Evolutionary conservation across 495 filamentous ascomycete species (phyloP), one percentile per base, ranked within the genome.

Genomic region (Hyaloscypha variabilis): DNA sequence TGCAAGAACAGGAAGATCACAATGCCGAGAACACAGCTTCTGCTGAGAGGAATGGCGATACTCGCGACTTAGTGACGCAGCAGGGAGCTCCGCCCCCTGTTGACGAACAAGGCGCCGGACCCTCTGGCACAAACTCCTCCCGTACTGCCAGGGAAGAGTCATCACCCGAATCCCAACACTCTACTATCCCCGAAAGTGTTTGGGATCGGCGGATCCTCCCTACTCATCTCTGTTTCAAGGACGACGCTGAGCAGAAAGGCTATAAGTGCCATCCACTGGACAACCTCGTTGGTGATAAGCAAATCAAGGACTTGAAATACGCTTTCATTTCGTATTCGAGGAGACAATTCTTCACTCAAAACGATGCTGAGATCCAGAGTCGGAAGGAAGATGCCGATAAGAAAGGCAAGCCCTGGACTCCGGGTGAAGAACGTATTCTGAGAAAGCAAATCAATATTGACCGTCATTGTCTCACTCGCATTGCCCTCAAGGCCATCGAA

Each of bases 1-100:
- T 29, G 10, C 24, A 26, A 28, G 54, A 57, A 57, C 52, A 55
- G 21, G 26, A 57, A 24, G 6, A 57, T n/a, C 54, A 57, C 54
- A 31, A 29, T 25, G 4, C 17, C 25, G 29, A 25, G 54, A 19
- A 29, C 8, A 57, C 54, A 6, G 26, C 1, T 1, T 8, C 6
- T 19, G 10, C 26, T 29, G 24, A 8, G 6, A 24, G 29, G 26
- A 26, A 23, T 10, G 55, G 24, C n/a, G 51, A 59, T 25, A 39
- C 34, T 58, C 66, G 1, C 28, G 49, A 25, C 23, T 17, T 13
- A 34, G 31, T 51, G 17, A 34, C 31, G 31, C 8, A 34, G 13
- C 31, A 34, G 13, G 31, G 13, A 34, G 2, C 13, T 34, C 13
- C 0, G 1, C 31, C 31, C 2, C 8, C 8, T 6, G 31, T 34